A percentile compares a stretch with the other conserved stretches of the same genome.
These are phyloP conservation scores for Eimeria sp. DNA, from an alignment of 169 alveolate species.

Conservation along the genomic window DNA sequence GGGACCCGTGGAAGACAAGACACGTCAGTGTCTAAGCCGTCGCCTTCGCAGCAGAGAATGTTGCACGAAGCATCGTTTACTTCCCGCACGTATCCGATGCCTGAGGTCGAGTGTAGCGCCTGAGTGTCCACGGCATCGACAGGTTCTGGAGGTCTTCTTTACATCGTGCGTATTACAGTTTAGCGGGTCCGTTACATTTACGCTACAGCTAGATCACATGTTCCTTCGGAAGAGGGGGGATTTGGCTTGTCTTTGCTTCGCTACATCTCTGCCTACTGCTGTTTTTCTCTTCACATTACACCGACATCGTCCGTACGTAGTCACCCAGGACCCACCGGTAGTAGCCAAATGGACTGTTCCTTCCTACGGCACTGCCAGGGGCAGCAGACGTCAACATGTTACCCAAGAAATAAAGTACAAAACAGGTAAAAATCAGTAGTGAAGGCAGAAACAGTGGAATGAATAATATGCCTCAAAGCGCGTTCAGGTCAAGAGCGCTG, in stretches of 20 bases:
- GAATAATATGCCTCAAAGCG: background rate
- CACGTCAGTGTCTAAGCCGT: background rate
- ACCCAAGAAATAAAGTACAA: background rate
- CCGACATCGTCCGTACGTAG: background rate
- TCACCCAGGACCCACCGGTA: background rate
- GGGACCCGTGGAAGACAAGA: background rate
- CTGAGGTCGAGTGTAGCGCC: background rate
- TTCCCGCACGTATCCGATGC: background rate
- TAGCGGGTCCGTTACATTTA: background rate
- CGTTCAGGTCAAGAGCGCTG: background rate
- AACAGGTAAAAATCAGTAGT: background rate
- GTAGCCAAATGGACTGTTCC: background rate
- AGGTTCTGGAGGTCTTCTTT: background rate
- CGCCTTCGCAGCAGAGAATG: background rate
- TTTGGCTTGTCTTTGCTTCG: background rate
- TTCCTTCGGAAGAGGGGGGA: background rate
- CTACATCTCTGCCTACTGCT: background rate
- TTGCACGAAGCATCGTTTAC: background rate
- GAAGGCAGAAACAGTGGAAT: background rate
- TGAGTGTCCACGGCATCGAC: background rate
- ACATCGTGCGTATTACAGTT: background rate
- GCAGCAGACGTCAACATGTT: background rate
- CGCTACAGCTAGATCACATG: background rate
- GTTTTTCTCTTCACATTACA: background rate
- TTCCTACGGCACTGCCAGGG: background rate